Conservation (phyloP, 768 basidiomycete genomes). For the Rhodotorula graminis region DNA sequence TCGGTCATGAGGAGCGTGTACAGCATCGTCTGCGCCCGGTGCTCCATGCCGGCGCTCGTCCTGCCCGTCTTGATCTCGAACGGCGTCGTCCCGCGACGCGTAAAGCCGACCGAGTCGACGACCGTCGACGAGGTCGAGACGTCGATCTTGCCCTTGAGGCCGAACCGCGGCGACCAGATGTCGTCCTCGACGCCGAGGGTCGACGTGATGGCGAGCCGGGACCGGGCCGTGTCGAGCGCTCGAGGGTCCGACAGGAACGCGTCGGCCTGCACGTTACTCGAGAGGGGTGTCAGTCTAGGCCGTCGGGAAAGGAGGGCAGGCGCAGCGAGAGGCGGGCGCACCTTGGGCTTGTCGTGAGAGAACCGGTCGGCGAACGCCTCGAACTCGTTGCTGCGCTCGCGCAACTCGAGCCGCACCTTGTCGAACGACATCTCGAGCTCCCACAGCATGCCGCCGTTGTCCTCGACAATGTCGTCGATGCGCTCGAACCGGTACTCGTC, state of each 20-base stretch:
- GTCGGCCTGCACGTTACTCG: conserved; percentile 52
- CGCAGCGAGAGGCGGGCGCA: conserved; percentile 42
- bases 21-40: conserved; percentile 95
- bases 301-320: too few species aligned
- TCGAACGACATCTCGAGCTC: conserved; percentile 21
- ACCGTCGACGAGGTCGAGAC: conserved; percentile 73
- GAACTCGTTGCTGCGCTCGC: conserved; percentile 46
- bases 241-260: conserved; percentile 68
- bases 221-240: conserved; percentile 52
- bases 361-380: conserved; percentile 54
- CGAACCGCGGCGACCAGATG: conserved; percentile 92
- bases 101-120: conserved; percentile 48
- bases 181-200: conserved; percentile 91
- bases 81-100: conserved; percentile 54
- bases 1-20: conserved; percentile 87
- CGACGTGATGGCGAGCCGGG: conserved; percentile 65
- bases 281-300: conserved; percentile 62
- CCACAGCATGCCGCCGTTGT: conserved; percentile 39
- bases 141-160: conserved; percentile 92
- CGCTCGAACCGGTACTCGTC: conserved; percentile 36
- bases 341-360: conserved; percentile 63
- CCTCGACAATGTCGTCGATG: conserved; percentile 43
- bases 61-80: conserved; percentile 97
- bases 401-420: conserved; percentile 44
- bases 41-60: conserved; percentile 71